Percentiles rank a stretch among this genome's conserved stretches.
phyloP scores from a whole-genome alignment of 2,329 filamentous ascomycete species.

The Thyridium curvatum region DNA sequence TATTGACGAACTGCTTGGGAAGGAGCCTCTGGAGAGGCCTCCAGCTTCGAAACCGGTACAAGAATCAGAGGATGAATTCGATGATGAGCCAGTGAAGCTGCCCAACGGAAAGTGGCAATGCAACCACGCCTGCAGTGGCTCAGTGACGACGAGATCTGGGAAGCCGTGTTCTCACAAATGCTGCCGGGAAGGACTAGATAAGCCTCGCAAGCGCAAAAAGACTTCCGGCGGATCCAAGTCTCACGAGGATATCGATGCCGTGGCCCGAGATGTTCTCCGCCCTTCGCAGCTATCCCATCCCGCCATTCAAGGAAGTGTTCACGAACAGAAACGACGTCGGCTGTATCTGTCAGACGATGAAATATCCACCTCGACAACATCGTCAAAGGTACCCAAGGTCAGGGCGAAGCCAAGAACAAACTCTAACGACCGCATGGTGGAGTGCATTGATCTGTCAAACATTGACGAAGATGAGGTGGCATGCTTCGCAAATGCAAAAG shows the following conservation, averaged over 20 bases:
- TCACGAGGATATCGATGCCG: conserved; percentile 14
- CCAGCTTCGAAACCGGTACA: not conserved
- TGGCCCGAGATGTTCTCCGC: not conserved
- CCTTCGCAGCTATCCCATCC: not conserved
- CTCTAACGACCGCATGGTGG: not conserved
- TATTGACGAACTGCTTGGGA: not conserved
- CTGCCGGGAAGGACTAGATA: conserved; percentile 65
- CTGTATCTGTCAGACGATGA: too few species aligned
- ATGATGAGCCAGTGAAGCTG: conserved; percentile 41
- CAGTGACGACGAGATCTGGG: conserved; percentile 26
- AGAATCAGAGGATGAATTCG: conserved; percentile 1
- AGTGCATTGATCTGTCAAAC: conserved; percentile 1
- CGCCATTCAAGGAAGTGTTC: too few species aligned
- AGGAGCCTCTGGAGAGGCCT: not conserved
- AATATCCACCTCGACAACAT: too few species aligned
- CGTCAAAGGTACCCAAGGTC: too few species aligned
- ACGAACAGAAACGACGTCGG: too few species aligned
- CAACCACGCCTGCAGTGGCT: conserved; percentile 57
- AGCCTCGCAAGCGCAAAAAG: conserved; percentile 42
- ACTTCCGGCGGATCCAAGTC: conserved; percentile 23
- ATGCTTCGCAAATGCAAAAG: not conserved
- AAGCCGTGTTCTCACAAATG: conserved; percentile 63
- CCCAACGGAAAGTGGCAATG: conserved; percentile 69
- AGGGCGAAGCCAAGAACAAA: too few species aligned
- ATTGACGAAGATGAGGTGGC: conserved; percentile 1